Evolutionary conservation across 2,329 filamentous ascomycete genomes (phyloP).

Genomic region (Colletotrichum lini): DNA sequence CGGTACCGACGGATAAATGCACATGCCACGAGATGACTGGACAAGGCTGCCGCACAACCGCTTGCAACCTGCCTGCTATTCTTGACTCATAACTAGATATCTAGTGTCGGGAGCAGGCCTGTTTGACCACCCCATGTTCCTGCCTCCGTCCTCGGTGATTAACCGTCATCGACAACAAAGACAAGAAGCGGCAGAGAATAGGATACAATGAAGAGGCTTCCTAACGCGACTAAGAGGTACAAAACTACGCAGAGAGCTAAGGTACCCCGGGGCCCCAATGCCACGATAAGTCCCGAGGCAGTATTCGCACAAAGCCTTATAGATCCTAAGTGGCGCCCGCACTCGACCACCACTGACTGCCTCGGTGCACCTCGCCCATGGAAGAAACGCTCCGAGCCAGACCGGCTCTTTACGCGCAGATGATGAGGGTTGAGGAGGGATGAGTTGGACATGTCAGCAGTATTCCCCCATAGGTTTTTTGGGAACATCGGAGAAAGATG

Average conservation of each 20-base stretch:
- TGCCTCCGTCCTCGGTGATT: constrained; percentile 35
- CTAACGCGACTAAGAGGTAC: not conserved
- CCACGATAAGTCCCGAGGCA: constrained; percentile 1
- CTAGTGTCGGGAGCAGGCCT: constrained; percentile 37
- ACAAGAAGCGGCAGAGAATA: not conserved
- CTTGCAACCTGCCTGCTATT: constrained; percentile 26
- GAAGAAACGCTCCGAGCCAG: not conserved
- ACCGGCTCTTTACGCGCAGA: not conserved
- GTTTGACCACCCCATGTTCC: constrained; percentile 33
- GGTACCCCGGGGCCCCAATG: constrained; percentile 3
- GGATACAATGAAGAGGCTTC: not conserved
- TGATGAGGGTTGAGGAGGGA: not conserved
- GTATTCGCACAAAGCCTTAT: not conserved
- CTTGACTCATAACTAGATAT: constrained; percentile 40
- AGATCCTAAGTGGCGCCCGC: not conserved
- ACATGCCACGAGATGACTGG: constrained; percentile 32
- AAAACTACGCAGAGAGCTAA: not conserved
- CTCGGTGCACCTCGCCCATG: not conserved
- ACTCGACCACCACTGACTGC: not conserved
- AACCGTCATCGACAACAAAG: constrained; percentile 28
- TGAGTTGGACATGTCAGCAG: not conserved
- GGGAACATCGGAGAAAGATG: constrained; percentile 12
- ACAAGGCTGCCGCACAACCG: constrained; percentile 39
- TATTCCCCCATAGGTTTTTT: not conserved
- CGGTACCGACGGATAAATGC: constrained; percentile 29